These are phyloP conservation scores for Ceratobasidium sp. DNA, from an alignment of 1,284 basidiomycete species.

Conservation along the genomic window DNA sequence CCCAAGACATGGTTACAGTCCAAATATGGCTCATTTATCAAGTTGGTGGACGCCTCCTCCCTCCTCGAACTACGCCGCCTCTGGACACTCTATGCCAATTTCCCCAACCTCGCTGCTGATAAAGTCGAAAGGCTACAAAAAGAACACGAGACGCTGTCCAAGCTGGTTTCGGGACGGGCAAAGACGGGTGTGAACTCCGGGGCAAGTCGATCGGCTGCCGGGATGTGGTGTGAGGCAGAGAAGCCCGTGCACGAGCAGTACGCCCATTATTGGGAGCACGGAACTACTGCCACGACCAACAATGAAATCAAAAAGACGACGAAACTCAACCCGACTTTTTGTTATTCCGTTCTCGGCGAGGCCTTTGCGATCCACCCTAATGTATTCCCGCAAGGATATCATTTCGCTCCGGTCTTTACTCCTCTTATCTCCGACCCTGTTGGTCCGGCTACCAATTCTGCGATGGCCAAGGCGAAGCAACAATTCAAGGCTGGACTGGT, in stretches of 20 bases:
- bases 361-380: constrained; percentile 55
- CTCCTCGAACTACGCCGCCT: constrained; percentile 54
- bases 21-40: constrained; percentile 53
- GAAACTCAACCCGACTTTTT: constrained; percentile 58
- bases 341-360: constrained; percentile 54
- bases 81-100: constrained; percentile 53
- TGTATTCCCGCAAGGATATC: constrained; percentile 43
- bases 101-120: constrained; percentile 41
- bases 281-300: constrained; percentile 50
- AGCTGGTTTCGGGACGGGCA: neutral
- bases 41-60: constrained; percentile 53
- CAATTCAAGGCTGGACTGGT: constrained; percentile 53
- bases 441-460: constrained; percentile 40
- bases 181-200: neutral
- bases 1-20: constrained; percentile 55
- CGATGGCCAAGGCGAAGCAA: constrained; percentile 45
- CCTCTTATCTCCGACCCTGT: constrained; percentile 11
- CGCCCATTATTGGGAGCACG: constrained; percentile 54
- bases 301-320: constrained; percentile 47
- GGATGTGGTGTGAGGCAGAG: constrained; percentile 46
- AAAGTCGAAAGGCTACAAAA: constrained; percentile 28
- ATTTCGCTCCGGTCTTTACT: constrained; percentile 26
- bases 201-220: constrained; percentile 53
- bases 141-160: neutral
- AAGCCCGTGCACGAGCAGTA: constrained; percentile 45